Percentiles rank a stretch among this genome's conserved stretches.
phyloP scores from a whole-genome alignment of 2,329 filamentous ascomycete genomes.

The Exophiala mesophila region DNA sequence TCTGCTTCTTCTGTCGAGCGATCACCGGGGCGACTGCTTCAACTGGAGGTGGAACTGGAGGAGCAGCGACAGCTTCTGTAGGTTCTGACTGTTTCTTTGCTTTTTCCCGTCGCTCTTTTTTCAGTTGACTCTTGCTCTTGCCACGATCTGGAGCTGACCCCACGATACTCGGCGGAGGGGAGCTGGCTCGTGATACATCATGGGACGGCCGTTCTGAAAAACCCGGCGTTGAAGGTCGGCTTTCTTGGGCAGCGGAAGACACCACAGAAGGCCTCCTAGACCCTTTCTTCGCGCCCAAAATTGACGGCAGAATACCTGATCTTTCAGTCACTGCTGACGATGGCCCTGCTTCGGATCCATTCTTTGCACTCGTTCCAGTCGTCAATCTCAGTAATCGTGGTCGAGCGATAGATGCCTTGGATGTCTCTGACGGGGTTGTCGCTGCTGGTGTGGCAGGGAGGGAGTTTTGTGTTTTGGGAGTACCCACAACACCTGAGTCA shows the following conservation, averaged over 20 bases:
- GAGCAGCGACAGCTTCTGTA: slow-evolving; percentile 34
- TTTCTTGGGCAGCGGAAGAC: slow-evolving; percentile 49
- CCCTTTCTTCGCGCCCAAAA: slow-evolving; percentile 14
- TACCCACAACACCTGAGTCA: slow-evolving; percentile 14
- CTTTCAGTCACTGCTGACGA: slow-evolving; percentile 23
- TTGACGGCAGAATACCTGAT: slow-evolving; percentile 14
- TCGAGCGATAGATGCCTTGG: slow-evolving; percentile 13
- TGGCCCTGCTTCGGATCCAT: slow-evolving; percentile 15
- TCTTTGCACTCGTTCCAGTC: slow-evolving; percentile 17
- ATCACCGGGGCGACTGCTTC: slow-evolving; percentile 58
- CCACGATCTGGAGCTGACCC: slow-evolving; percentile 56
- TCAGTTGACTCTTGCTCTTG: slow-evolving; percentile 58
- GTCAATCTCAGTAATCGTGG: slow-evolving; percentile 24
- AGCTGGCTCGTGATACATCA: slow-evolving; percentile 54
- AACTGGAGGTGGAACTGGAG: slow-evolving; percentile 25
- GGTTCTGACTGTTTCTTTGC: slow-evolving; percentile 41
- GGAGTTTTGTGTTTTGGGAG: slow-evolving; percentile 17
- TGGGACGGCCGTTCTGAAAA: slow-evolving; percentile 49
- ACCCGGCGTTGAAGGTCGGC: slow-evolving; percentile 55
- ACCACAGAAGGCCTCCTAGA: slow-evolving; percentile 30
- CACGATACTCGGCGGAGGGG: slow-evolving; percentile 53
- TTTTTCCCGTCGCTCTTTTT: slow-evolving; percentile 53
- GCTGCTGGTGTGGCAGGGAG: slow-evolving; percentile 14
- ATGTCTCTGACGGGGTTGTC: slow-evolving; percentile 14
- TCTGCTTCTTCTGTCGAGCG: slow-evolving; percentile 57